These are phyloP conservation scores for Eutypella sp. DNA, from an alignment of 2,329 filamentous ascomycete species.

Conservation along the genomic window DNA sequence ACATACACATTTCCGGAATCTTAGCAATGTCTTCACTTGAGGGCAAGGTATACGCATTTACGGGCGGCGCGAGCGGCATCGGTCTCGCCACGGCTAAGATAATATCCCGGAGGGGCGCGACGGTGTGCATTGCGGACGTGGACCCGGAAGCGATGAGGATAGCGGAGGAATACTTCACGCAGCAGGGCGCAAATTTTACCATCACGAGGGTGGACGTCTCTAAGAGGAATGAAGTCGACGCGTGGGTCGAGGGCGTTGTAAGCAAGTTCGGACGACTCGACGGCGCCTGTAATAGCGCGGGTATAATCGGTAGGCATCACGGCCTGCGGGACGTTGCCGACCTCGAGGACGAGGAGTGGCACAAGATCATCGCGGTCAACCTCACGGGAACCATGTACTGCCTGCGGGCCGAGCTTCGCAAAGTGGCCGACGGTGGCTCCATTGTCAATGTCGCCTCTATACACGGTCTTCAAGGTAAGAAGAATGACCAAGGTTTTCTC, in stretches of 20 bases:
- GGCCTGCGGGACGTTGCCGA: conserved; percentile 35
- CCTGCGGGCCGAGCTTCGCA: conserved; percentile 38
- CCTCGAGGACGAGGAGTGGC: conserved; percentile 43
- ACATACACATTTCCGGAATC: neutral
- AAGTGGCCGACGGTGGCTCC: conserved; percentile 45
- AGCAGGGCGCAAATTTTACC: conserved; percentile 21
- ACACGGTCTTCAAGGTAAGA: conserved; percentile 40
- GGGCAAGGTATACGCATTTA: conserved; percentile 35
- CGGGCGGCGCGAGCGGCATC: conserved; percentile 36
- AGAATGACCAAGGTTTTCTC: conserved; percentile 24
- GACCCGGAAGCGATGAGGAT: conserved; percentile 20
- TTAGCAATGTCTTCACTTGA: conserved; percentile 19
- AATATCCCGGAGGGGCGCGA: conserved; percentile 23
- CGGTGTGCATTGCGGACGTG: conserved; percentile 26
- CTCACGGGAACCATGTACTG: conserved; percentile 49
- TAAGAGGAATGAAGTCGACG: conserved; percentile 41
- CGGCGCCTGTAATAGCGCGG: conserved; percentile 52
- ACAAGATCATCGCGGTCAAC: conserved; percentile 43
- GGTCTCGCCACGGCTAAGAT: conserved; percentile 27
- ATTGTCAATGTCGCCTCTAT: conserved; percentile 56
- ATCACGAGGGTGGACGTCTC: conserved; percentile 44
- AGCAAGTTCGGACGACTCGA: conserved; percentile 47
- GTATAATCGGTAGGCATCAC: conserved; percentile 41
- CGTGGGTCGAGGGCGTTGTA: conserved; percentile 44
- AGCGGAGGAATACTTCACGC: conserved; percentile 22